Conservation (phyloP, 202 grass and related monocot species). For the Zizania palustris region DNA sequence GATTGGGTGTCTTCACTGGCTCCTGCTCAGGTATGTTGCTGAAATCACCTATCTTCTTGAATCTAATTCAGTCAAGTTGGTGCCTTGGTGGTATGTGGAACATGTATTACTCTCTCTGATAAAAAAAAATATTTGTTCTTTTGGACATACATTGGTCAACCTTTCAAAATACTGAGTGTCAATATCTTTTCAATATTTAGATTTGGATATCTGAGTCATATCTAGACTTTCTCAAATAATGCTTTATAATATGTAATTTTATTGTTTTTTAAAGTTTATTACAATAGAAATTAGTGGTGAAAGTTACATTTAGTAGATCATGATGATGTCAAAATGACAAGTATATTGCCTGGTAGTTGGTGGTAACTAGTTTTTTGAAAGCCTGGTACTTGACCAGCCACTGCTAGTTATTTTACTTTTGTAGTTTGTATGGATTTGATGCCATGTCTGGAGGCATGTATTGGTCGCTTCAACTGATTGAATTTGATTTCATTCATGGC, state of each 20-base stretch:
- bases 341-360: background rate
- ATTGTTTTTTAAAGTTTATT: background rate
- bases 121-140: background rate
- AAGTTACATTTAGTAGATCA: background rate
- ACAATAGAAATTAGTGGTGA: background rate
- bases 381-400: background rate
- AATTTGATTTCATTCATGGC: conserved; percentile 32
- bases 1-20: conserved; percentile 94
- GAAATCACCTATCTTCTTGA: conserved; percentile 3
- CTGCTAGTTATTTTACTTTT: conserved; percentile 7
- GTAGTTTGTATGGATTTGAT: conserved; percentile 25
- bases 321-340: background rate
- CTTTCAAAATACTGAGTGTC: background rate
- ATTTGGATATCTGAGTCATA: background rate
- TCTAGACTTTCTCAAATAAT: background rate
- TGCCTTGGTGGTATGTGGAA: background rate
- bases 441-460: background rate
- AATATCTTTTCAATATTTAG: background rate
- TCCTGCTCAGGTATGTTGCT: conserved; percentile 66
- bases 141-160: background rate
- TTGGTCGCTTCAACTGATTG: conserved; percentile 20
- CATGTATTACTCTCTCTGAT: no score
- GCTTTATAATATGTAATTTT: background rate
- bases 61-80: background rate
- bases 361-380: conserved; percentile 13